These are phyloP conservation scores for Nepenthes gracilis DNA, from an alignment of 148 eudicot species.

Conservation along the genomic window DNA sequence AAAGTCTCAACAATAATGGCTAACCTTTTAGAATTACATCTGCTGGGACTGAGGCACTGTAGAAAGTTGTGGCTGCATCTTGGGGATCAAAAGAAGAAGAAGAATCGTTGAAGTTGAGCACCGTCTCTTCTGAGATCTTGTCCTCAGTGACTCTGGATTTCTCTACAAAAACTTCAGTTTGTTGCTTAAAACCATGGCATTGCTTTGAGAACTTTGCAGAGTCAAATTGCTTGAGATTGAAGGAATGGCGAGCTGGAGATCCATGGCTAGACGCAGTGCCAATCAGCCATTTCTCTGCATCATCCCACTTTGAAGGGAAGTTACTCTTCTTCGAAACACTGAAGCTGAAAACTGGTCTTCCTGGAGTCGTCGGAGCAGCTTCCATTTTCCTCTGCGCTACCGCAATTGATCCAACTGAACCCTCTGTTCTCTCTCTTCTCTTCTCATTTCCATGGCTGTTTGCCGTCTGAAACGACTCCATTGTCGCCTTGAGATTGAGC, in stretches of 20 bases:
- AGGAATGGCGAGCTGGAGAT: conserved; percentile 42
- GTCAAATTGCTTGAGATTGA: not conserved
- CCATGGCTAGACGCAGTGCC: conserved; percentile 32
- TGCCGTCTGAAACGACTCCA: conserved; percentile 53
- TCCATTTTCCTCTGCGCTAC: conserved; percentile 26
- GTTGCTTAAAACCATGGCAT: conserved; percentile 20
- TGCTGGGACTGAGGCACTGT: conserved; percentile 32
- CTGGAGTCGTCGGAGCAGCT: conserved; percentile 73
- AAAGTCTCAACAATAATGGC: conserved; percentile 7
- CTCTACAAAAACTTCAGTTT: conserved; percentile 32
- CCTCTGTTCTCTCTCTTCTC: conserved; percentile 19
- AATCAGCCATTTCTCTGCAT: conserved; percentile 77
- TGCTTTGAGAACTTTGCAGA: conserved; percentile 12
- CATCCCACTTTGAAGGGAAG: conserved; percentile 89
- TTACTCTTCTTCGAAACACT: conserved; percentile 44
- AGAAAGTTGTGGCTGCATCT: not conserved
- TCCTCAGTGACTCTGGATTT: conserved; percentile 46
- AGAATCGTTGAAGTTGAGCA: conserved; percentile 18
- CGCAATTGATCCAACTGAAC: too few relatives aligned
- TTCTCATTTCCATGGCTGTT: conserved; percentile 16
- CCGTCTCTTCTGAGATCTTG: conserved; percentile 18
- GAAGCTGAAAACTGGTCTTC: conserved; percentile 70
- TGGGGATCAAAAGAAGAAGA: conserved; percentile 24
- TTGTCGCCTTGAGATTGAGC: conserved; percentile 59
- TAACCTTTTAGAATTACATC: conserved; percentile 69